A percentile compares a stretch with the other conserved stretches of the same genome.
These are phyloP conservation scores for Trebouxia sp. DNA, from an alignment of 139 green algal species.

Conservation along the genomic window DNA sequence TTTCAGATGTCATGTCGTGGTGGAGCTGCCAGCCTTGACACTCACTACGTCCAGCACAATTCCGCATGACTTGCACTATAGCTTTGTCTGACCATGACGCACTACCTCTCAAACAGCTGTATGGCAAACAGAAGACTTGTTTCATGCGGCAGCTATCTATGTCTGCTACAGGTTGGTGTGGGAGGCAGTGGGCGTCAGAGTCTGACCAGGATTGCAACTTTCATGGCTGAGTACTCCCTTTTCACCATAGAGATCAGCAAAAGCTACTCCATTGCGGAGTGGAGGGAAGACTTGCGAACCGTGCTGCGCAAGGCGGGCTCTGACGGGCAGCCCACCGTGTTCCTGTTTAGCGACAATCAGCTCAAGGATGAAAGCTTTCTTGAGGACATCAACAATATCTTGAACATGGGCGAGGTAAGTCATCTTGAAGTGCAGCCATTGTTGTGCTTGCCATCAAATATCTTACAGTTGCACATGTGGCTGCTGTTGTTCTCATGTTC, in stretches of 20 bases:
- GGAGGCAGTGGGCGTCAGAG: slow-evolving; percentile 72
- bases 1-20: too few species aligned
- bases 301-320: slow-evolving; percentile 58
- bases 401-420: slow-evolving; percentile 71
- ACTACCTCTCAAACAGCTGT: too few species aligned
- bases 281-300: slow-evolving; percentile 75
- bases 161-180: slow-evolving; percentile 54
- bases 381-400: slow-evolving; percentile 87
- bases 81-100: too few species aligned
- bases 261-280: slow-evolving; percentile 68
- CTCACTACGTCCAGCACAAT: too few species aligned
- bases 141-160: neutral
- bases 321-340: slow-evolving; percentile 56
- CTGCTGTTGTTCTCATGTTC: too few species aligned
- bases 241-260: slow-evolving; percentile 71
- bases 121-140: neutral
- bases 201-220: slow-evolving; percentile 67
- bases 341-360: slow-evolving; percentile 80
- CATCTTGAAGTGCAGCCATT: neutral
- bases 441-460: too few species aligned
- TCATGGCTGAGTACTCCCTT: slow-evolving; percentile 33
- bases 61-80: too few species aligned
- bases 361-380: slow-evolving; percentile 81
- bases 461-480: too few species aligned
- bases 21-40: too few species aligned